Base-by-base conservation (phyloP, 1,139 yeast genomes). In the Tardiomyces depauwii region DNA sequence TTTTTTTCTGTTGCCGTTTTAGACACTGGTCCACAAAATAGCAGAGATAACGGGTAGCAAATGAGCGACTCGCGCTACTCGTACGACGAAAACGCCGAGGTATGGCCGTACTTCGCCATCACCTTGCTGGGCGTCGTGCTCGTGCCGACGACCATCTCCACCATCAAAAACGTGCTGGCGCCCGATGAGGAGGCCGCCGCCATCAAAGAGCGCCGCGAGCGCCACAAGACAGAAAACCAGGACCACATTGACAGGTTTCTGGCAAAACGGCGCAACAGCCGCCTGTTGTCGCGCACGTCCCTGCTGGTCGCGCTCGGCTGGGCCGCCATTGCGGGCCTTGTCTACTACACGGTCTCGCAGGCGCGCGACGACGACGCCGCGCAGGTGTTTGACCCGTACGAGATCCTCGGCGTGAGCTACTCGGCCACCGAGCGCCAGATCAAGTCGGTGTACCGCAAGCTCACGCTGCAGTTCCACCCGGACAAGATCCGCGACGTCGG, bases 81-180 rank as follows among this genome's bases (percentile, higher is more conserved):
- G 49, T 91, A 89, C 65, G 98, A 91, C 67, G 97, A 88, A 63
- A 78, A 80, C 57, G 80, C 91, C 42, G 95, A 87, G 59, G 88
- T 95, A 6, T 91, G 97, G 97, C 98, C 98, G 41, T 88, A 82
- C 63, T 91, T 89, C 60, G 77, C 83, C 48, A 68, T 86, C 59
- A 91, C 97, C 1, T 68, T 88, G 47, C 69, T 84, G 45, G 64
- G 79, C 12, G 73, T 78, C 45, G 76, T 80, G 25, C 72, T 87
- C 51, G 65, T 87, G 41, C 96, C 97, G 5, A 60, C 78, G 49
- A 82, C 96, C 1, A 53, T 78, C 16, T 64, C 69, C 42, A 72
- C 78, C 53, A 47, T 53, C 25, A 41, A 47, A 25, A 48, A 54
- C 28, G 28, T 47, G 28, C 28, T 45, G 25, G 45, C 48, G 14